Base-by-base conservation (phyloP, 805 yeast species). In the Suhomyces sp. region DNA sequence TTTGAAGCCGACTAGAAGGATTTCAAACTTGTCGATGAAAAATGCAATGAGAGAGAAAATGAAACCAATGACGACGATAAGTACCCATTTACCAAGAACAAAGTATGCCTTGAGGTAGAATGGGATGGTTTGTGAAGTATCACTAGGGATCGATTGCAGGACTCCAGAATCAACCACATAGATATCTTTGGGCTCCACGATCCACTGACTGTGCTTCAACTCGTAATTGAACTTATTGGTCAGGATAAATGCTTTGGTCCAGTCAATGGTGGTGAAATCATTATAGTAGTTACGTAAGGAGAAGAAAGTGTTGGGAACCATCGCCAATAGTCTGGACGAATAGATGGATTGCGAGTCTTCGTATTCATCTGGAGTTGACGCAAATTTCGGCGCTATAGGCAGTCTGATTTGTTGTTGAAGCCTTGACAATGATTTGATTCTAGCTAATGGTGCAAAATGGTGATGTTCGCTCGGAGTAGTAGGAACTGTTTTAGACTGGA, bases 251-350 rank as follows among this genome's bases (percentile, higher is more conserved):
- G 76, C 78, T 19, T 66, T 64, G 2, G 74, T 70, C 81, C 82
- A 77, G 53, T 77, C 83, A 12, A 76, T 72, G 13, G 81, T 74
- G 15, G 83, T 76, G 54, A 76, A 77, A 52, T 77, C 81, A 48
- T 77, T 78, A 50, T 77, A 77, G 57, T 60, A 74, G 43, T 60
- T 64, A 17, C 72, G 35, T 12, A 52, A 28, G 11, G 52, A 17
- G 36, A 45, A 49, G 17, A 54, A 36, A 4, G 50, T 30, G 19
- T 43, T 30, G 12, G 33, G 33, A 13, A 15, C 33, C 18, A 30
- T 15, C 6, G 33, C 20, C 5, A 19, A 2, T 17, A 19, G 14
- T 4, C 33, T 30, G 15, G 31, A 24, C 27, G 27, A 19, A 15
- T 30, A 19, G 19, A 30, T 5, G 15, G 33, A 30, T n/a, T 14